Conservation (phyloP, 164 flowering plant genomes). For the grape (Vitis vinifera) region ASM3070453v1 NC_081823.1:5378501-5379000, state of each 20-base stretch:
- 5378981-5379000: no score
- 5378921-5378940: not conserved
- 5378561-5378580: conserved; percentile 60
- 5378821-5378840: conserved; percentile 74
- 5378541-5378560: conserved; percentile 45
- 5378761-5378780: conserved; percentile 88
- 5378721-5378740: conserved; percentile 71
- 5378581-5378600: conserved; percentile 39
- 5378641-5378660: not conserved
- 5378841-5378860: conserved; percentile 72
- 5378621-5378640: not conserved
- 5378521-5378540: conserved; percentile 49
- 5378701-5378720: conserved; percentile 52
- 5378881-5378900: conserved; percentile 63
- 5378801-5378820: conserved; percentile 60
- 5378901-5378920: conserved; percentile 65
- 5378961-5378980: no score
- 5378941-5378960: no score
- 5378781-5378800: conserved; percentile 81
- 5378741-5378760: conserved; percentile 91
- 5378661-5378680: not conserved
- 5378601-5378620: not conserved
- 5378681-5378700: not conserved
- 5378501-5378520: conserved; percentile 44
- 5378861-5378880: conserved; percentile 61